A percentile compares a stretch with the other conserved stretches of the same genome.
Evolutionary conservation across 805 yeast species (phyloP).

Genomic region (Lachancea thermotolerans): DNA sequence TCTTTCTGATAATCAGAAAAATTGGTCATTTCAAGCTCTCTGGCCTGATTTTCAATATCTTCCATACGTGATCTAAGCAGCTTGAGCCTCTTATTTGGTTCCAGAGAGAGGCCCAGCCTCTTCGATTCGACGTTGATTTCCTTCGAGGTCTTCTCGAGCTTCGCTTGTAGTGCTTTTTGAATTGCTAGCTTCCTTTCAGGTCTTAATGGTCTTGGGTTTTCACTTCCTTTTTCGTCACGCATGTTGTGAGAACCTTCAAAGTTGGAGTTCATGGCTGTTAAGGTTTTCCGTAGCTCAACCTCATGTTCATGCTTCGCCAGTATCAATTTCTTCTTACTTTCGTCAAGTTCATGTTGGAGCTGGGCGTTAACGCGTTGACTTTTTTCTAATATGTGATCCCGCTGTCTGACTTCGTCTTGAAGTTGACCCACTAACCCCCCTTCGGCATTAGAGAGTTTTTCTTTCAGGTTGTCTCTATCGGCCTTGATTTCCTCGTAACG

Average conservation of each 20-base stretch:
- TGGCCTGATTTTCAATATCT: slow-evolving; percentile 72
- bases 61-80: slow-evolving; percentile 80
- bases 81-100: slow-evolving; percentile 71
- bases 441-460: slow-evolving; percentile 68
- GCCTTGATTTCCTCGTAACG: slow-evolving; percentile 40
- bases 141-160: slow-evolving; percentile 34
- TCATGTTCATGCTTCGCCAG: slow-evolving; percentile 71
- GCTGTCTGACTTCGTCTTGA: slow-evolving; percentile 60
- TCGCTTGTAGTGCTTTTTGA: slow-evolving; percentile 29
- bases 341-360: slow-evolving; percentile 60
- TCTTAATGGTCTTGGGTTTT: slow-evolving; percentile 18
- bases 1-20: slow-evolving; percentile 45
- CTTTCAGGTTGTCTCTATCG: slow-evolving; percentile 60
- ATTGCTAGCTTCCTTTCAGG: slow-evolving; percentile 25
- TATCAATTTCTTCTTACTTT: slow-evolving; percentile 49
- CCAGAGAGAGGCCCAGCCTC: slow-evolving; percentile 43
- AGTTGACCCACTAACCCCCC: slow-evolving; percentile 72
- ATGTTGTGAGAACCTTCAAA: background rate
- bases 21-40: slow-evolving; percentile 80
- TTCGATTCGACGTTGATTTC: slow-evolving; percentile 36
- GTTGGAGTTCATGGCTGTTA: slow-evolving; percentile 53
- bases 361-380: slow-evolving; percentile 60
- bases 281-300: slow-evolving; percentile 66
- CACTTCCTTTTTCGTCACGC: slow-evolving; percentile 12
- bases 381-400: slow-evolving; percentile 55